Base-by-base conservation (phyloP, 306 rosid genomes). In the Geum urbanum region DNA sequence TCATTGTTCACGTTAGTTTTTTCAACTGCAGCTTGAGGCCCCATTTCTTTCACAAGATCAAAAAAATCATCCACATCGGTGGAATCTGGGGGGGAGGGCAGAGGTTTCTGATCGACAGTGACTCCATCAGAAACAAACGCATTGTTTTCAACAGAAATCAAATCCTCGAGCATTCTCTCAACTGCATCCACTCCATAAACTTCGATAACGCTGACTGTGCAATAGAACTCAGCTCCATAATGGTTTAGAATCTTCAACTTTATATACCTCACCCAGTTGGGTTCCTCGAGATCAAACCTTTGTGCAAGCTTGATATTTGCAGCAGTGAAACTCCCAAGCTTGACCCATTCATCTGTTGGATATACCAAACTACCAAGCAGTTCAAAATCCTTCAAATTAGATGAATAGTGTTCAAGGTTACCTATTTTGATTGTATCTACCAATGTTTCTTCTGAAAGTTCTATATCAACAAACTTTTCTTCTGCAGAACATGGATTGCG, bases 251-350 rank as follows among this genome's bases (percentile, higher is more conserved):
- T 86, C 77, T 87, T 89, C 79, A 95, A 80, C 87, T 83, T 95
- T 39, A 95, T 84, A 76, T 95, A 95, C 79, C 99, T 91, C 79
- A 87, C 97, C 99, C 99, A 95, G 78, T 95, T 91, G 60, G 97
- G 99, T 66, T 91, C 92, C 67, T 67, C 73, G 71, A 95, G 86
- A 76, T 77, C 90, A 77, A 86, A 91, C 51, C 83, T 82, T 56
- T 87, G 97, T 6, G 86, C 86, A 71, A 86, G 91, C 80, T 83
- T 95, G 74, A 85, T 94, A 79, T 95, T 91, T 51, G 89, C 80
- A 68, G 99, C 95, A 41, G 85, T 91, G 64, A 86, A 89, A 71
- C 89, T 87, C 72, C 99, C 97, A 41, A 91, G 88, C 58, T 77
- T 80, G 76, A 82, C 79, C 99, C 97, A 95, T 80, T 35, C 83